phyloP scores from a whole-genome alignment of 2,329 filamentous ascomycete genomes.

The Magnaporthiopsis poae region DNA sequence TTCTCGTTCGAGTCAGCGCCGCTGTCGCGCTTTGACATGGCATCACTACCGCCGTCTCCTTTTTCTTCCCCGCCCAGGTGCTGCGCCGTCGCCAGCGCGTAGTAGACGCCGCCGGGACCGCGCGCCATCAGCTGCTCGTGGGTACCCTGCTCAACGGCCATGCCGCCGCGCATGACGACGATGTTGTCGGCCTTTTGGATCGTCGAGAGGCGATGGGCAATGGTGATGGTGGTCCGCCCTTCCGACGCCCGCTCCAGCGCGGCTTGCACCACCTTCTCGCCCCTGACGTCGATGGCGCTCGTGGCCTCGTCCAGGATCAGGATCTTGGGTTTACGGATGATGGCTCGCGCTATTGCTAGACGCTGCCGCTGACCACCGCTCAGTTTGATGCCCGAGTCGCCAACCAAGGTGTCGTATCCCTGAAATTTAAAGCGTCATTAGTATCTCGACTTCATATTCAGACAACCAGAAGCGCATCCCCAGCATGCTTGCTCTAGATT shows the following conservation, averaged over 20 bases:
- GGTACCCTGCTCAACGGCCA: conserved; percentile 61
- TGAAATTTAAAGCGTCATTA: conserved; percentile 21
- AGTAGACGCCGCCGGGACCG: conserved; percentile 51
- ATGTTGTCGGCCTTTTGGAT: conserved; percentile 70
- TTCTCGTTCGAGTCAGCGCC: conserved; percentile 22
- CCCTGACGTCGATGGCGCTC: conserved; percentile 41
- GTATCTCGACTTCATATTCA: background rate
- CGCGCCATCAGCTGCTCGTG: conserved; percentile 58
- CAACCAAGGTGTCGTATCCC: conserved; percentile 64
- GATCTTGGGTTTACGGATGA: conserved; percentile 21
- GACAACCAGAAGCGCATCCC: background rate
- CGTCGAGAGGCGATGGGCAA: conserved; percentile 64
- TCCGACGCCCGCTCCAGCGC: conserved; percentile 20
- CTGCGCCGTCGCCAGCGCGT: conserved; percentile 53
- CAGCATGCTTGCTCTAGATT: too few species aligned
- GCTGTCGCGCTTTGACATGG: background rate
- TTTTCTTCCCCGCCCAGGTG: conserved; percentile 35
- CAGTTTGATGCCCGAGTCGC: conserved; percentile 69
- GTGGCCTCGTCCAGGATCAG: conserved; percentile 23
- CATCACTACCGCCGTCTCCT: conserved; percentile 29
- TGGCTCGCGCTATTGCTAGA: conserved; percentile 44
- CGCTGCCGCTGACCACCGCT: conserved; percentile 72
- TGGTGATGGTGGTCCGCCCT: conserved; percentile 30
- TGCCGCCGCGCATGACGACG: conserved; percentile 60
- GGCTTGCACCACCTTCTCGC: conserved; percentile 21